A percentile compares a stretch with the other conserved stretches of the same genome.
phyloP scores from a whole-genome alignment of 352 stramenopile genomes.

The Pythium rishiriense region DNA sequence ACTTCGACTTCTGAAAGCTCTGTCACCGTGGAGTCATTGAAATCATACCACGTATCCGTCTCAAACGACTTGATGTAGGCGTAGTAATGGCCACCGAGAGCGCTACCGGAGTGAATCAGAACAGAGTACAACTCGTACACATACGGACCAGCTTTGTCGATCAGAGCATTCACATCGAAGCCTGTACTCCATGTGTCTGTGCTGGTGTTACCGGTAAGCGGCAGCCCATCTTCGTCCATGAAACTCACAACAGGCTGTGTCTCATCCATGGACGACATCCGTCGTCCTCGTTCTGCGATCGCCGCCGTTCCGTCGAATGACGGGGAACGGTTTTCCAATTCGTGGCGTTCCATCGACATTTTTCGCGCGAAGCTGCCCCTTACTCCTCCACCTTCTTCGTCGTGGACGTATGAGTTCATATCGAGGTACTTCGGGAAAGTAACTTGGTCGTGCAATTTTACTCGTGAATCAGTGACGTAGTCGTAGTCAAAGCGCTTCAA shows the following conservation, averaged over 20 bases:
- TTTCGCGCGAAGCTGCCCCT: slow-evolving; percentile 74
- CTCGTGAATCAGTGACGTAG: slow-evolving; percentile 86
- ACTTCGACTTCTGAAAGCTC: slow-evolving; percentile 77
- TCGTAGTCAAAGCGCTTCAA: slow-evolving; percentile 93
- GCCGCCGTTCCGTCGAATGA: slow-evolving; percentile 17
- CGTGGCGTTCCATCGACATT: slow-evolving; percentile 85
- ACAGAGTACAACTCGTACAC: slow-evolving; percentile 93
- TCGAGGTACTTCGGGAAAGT: slow-evolving; percentile 89
- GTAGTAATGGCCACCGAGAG: slow-evolving; percentile 92
- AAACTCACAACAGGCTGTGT: slow-evolving; percentile 43
- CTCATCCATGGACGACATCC: slow-evolving; percentile 78
- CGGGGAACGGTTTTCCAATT: slow-evolving; percentile 43
- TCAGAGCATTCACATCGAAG: slow-evolving; percentile 68
- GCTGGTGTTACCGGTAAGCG: neutral
- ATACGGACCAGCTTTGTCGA: slow-evolving; percentile 60
- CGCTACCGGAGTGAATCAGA: slow-evolving; percentile 92
- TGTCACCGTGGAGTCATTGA: slow-evolving; percentile 85
- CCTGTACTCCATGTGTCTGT: slow-evolving; percentile 67
- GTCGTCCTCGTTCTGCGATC: slow-evolving; percentile 28
- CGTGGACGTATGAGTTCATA: slow-evolving; percentile 87
- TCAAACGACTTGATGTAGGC: slow-evolving; percentile 92
- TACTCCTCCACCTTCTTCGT: slow-evolving; percentile 42
- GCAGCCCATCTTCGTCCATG: slow-evolving; percentile 13
- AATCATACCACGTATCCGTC: slow-evolving; percentile 84
- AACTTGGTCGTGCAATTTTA: slow-evolving; percentile 87